Evolutionary conservation across 2,329 filamentous ascomycete species (phyloP).

Genomic region (Pseudocercospora eumusae): DNA sequence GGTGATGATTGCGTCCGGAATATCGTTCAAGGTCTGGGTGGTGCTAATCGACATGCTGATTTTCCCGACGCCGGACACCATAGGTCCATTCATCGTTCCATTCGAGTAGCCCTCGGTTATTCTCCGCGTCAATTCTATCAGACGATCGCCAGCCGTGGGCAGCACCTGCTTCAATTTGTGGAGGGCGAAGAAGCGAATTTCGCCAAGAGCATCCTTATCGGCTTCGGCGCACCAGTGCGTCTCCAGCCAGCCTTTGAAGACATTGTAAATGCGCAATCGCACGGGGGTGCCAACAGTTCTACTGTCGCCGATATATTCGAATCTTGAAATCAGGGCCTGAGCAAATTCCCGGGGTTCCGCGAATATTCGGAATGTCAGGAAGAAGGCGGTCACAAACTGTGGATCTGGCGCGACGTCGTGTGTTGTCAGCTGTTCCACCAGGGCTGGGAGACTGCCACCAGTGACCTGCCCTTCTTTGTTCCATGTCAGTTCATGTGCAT

Average conservation of each 20-base stretch:
- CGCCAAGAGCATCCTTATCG: conserved; percentile 71
- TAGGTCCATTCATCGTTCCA: conserved; percentile 35
- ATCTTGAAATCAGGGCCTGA: conserved; percentile 81
- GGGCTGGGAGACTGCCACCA: conserved; percentile 82
- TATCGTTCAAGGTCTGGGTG: conserved; percentile 52
- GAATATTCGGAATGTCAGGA: conserved; percentile 92
- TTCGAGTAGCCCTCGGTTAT: conserved; percentile 64
- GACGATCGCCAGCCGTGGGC: conserved; percentile 75
- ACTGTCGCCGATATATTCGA: conserved; percentile 84
- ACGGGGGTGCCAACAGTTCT: conserved; percentile 76
- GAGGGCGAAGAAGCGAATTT: conserved; percentile 79
- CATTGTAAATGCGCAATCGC: conserved; percentile 87
- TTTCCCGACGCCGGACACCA: conserved; percentile 88
- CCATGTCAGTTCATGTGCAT: conserved; percentile 83
- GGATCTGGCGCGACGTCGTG: conserved; percentile 91
- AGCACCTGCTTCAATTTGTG: conserved; percentile 67
- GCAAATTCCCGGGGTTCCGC: conserved; percentile 78
- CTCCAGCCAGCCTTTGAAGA: conserved; percentile 96
- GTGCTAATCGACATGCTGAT: conserved; percentile 73
- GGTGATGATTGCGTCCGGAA: conserved; percentile 69
- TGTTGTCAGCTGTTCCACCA: conserved; percentile 92
- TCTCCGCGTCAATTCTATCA: conserved; percentile 76
- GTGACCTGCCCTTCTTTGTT: conserved; percentile 96
- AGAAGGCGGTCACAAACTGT: conserved; percentile 91
- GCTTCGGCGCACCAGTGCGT: conserved; percentile 87